Evolutionary conservation across 1,284 basidiomycete genomes (phyloP), one percentile per base, ranked within the genome.

Genomic region (Waitea zeae): DNA sequence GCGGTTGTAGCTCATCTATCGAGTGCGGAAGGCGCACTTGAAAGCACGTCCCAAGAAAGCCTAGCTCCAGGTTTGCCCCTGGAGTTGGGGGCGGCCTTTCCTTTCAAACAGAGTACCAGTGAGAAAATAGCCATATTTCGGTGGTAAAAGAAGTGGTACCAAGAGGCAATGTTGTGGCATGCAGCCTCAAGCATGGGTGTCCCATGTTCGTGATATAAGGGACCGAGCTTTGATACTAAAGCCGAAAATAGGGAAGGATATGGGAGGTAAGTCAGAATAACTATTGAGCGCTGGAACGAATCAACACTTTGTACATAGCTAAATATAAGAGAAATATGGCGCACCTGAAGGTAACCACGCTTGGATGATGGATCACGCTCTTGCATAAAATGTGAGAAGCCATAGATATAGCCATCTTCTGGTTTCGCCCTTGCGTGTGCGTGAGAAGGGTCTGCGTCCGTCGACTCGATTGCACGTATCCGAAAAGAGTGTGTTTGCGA

Each of bases 301-400:
- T n/a, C n/a, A 7, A 17, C 31, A 18, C 19, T 20, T 9, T 5
- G 31, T 12, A 20, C 13, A 14, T 15, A 28, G 34, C 32, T 6
- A 17, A 14, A 11, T 13, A 12, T 29, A 13, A 37, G 32, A 39
- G 12, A 26, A 17, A 24, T 13, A 30, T 28, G 26, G 44, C 58
- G 46, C 38, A 84, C 86, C 64, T 95, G 89, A 46, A 79, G 72
- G 52, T 89, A 93, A 3, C 89, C 89, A 36, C 90, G 64, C 42
- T 78, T 80, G 7, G 76, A 77, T 0, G 61, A 57, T 2, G 65
- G 41, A 49, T 90, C 82, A 46, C 66, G 64, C 41, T 67, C 62
- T 50, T 87, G 83, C 13, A 70, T 71, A 48, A 90, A 89, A 52
- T 82, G 70, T 1, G 84, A 79, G 51, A 72, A 90, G 0, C 86